phyloP scores from a whole-genome alignment of 768 basidiomycete species.

The Pholiota conissans region DNA sequence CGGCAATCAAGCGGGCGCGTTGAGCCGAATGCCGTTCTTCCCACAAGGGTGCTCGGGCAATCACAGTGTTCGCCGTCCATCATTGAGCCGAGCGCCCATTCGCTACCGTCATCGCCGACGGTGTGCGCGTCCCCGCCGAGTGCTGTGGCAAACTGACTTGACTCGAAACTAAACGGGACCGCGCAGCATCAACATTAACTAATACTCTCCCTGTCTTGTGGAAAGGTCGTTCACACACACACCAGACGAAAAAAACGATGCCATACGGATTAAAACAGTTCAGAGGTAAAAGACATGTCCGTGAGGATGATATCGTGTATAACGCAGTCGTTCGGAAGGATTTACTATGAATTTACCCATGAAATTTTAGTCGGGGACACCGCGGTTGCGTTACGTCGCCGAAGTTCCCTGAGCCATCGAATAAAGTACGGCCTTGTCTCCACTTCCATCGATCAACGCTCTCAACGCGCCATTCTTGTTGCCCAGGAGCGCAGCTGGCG shows the following conservation, averaged over 20 bases:
- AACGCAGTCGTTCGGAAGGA: no score
- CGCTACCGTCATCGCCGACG: not conserved
- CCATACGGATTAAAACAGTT: not conserved
- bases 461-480: no score
- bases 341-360: no score
- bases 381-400: no score
- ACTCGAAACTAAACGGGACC: not conserved
- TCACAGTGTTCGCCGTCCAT: not conserved
- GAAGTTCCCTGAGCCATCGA: no score
- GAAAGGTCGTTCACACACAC: not conserved
- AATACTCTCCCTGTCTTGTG: no score
- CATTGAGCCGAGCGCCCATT: not conserved
- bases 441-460: no score
- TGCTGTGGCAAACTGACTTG: not conserved
- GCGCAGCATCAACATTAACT: no score
- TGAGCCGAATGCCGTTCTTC: not conserved
- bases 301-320: not conserved
- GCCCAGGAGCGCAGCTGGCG: no score
- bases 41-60: not conserved
- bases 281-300: no score
- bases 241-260: not conserved
- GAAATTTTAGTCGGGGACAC: no score
- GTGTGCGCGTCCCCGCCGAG: not conserved
- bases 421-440: no score
- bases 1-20: not conserved